A percentile compares a stretch with the other conserved stretches of the same genome.
Conservation (phyloP, 305 asterid genomes). For the Fraxinus sp. region DNA sequence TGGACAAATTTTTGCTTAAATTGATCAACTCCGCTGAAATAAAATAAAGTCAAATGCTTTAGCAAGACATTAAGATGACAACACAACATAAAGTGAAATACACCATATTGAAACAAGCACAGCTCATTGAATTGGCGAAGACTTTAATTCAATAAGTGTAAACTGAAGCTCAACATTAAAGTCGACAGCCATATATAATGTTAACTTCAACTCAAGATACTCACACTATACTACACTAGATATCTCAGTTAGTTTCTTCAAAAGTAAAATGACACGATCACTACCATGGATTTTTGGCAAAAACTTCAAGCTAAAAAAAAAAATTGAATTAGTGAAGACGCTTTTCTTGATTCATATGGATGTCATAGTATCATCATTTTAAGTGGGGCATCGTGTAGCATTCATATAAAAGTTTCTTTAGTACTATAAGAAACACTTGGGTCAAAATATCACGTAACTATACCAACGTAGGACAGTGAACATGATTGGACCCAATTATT, state of each 20-base stretch:
- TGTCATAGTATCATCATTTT: neutral
- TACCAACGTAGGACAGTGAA: neutral
- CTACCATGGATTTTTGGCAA: neutral
- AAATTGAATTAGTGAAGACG: neutral
- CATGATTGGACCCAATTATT: neutral
- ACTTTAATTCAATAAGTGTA: neutral
- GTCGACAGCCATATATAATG: neutral
- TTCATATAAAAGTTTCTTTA: neutral
- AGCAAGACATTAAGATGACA: neutral
- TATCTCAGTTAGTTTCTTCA: neutral
- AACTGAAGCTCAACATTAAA: neutral
- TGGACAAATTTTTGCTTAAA: conserved; percentile 82
- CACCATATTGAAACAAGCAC: neutral
- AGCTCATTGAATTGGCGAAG: neutral
- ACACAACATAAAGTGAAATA: neutral
- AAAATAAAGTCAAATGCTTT: neutral
- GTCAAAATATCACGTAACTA: neutral
- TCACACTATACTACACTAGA: neutral
- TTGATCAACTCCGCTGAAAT: conserved; percentile 82
- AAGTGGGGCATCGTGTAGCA: neutral
- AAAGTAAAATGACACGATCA: neutral
- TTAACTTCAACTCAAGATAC: neutral
- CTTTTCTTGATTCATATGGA: neutral
- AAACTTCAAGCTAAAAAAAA: neutral
- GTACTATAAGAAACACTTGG: neutral